phyloP scores from a whole-genome alignment of 2,329 filamentous ascomycete species.

The Ophiostoma piceae region DNA sequence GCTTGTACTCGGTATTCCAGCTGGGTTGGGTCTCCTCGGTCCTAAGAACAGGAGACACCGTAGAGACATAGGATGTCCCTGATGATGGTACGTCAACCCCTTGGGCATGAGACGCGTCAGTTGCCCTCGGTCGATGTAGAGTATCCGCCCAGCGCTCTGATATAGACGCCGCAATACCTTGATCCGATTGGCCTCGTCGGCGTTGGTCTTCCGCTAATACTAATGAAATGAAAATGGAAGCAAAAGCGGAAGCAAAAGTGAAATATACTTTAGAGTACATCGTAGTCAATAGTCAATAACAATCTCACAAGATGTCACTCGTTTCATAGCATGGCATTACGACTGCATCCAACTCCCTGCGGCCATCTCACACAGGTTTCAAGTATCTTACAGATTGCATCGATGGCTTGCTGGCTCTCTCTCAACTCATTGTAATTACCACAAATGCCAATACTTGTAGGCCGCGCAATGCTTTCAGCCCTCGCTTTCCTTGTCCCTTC shows the following conservation, averaged over 20 bases:
- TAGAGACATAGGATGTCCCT: background rate
- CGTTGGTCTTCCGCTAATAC: background rate
- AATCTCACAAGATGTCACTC: background rate
- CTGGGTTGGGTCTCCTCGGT: background rate
- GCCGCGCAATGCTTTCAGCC: background rate
- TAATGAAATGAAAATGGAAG: too few relatives aligned
- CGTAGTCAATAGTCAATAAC: background rate
- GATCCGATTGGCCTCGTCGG: background rate
- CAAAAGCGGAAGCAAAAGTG: too few relatives aligned
- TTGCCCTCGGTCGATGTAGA: background rate
- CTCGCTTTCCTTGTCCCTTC: background rate
- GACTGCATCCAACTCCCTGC: background rate
- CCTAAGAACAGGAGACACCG: background rate
- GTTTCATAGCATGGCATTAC: background rate
- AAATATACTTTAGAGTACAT: too few relatives aligned
- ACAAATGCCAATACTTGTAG: background rate
- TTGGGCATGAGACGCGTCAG: constrained; percentile 4
- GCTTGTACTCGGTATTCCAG: background rate
- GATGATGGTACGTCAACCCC: background rate
- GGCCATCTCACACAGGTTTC: background rate
- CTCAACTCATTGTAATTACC: too few relatives aligned
- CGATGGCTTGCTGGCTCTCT: background rate
- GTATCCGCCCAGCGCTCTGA: background rate
- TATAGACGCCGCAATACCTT: background rate
- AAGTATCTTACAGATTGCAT: background rate